Evolutionary conservation across 140 eudicot genomes (phyloP).

Genomic region (Senecio squalidus): DNA sequence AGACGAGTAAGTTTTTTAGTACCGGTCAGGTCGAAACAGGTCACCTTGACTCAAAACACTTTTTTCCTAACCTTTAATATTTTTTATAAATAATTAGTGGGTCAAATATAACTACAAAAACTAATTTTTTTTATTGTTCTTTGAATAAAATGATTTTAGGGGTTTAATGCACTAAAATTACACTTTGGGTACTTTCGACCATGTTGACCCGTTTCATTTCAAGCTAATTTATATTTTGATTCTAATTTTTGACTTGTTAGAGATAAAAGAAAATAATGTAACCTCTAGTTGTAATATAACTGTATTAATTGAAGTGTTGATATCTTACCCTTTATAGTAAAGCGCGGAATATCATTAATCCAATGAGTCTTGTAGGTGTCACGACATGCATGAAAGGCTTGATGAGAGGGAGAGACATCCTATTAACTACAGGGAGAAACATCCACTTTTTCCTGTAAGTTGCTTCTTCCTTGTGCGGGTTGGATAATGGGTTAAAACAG

Average conservation of each 20-base stretch:
- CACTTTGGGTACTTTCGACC: background rate
- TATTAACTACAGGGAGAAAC: slow-evolving; percentile 60
- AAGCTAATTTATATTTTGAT: background rate
- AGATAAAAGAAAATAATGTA: too few species aligned
- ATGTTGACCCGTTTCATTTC: background rate
- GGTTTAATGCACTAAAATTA: background rate
- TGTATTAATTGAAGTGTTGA: background rate
- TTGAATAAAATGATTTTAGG: background rate
- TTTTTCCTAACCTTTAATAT: background rate
- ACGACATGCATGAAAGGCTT: slow-evolving; percentile 56
- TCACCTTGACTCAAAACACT: background rate
- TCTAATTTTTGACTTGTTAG: background rate
- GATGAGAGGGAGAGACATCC: slow-evolving; percentile 87
- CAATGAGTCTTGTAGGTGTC: slow-evolving; percentile 48
- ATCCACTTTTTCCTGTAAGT: slow-evolving; percentile 48
- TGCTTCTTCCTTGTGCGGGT: background rate
- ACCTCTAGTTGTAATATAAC: background rate
- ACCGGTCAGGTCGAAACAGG: background rate
- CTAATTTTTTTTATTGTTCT: background rate
- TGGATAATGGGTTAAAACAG: background rate
- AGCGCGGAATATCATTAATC: background rate
- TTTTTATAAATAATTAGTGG: background rate
- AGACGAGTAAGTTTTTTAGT: background rate
- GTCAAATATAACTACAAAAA: background rate
- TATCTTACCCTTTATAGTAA: background rate